phyloP scores from a whole-genome alignment of 768 basidiomycete species.

The Hygrophorus russula region DNA sequence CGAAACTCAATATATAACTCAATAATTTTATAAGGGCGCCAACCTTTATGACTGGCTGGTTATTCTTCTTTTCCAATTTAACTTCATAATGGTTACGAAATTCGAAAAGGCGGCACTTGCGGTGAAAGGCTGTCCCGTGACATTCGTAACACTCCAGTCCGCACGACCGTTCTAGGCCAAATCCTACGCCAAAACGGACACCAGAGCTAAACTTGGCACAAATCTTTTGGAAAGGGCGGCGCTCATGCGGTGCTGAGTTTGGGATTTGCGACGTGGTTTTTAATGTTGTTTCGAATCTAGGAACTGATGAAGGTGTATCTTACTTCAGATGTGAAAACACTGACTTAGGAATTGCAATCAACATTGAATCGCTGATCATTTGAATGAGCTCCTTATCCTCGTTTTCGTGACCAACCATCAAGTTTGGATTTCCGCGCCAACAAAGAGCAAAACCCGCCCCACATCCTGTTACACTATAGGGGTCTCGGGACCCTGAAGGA shows the following conservation, averaged over 20 bases:
- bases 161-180: constrained; percentile 76
- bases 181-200: constrained; percentile 78
- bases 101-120: constrained; percentile 69
- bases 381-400: constrained; percentile 71
- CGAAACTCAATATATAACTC: constrained; percentile 4
- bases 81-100: constrained; percentile 79
- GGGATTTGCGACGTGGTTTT: not conserved
- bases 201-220: constrained; percentile 80
- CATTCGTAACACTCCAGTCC: constrained; percentile 55
- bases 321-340: constrained; percentile 13
- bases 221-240: constrained; percentile 46
- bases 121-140: constrained; percentile 49
- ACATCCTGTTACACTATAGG: constrained; percentile 51
- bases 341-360: constrained; percentile 80
- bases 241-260: not conserved
- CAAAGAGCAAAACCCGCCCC: constrained; percentile 85
- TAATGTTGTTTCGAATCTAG: constrained; percentile 10
- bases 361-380: constrained; percentile 67
- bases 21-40: constrained; percentile 9
- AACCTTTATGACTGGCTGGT: constrained; percentile 36
- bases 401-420: constrained; percentile 63
- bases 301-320: not conserved
- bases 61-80: constrained; percentile 39
- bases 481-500: constrained; percentile 65
- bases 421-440: constrained; percentile 66